Evolutionary conservation across 371 early-diverging fungal species (phyloP), one percentile per base, ranked within the genome.

Genomic region (Phascolomyces articulosus): DNA sequence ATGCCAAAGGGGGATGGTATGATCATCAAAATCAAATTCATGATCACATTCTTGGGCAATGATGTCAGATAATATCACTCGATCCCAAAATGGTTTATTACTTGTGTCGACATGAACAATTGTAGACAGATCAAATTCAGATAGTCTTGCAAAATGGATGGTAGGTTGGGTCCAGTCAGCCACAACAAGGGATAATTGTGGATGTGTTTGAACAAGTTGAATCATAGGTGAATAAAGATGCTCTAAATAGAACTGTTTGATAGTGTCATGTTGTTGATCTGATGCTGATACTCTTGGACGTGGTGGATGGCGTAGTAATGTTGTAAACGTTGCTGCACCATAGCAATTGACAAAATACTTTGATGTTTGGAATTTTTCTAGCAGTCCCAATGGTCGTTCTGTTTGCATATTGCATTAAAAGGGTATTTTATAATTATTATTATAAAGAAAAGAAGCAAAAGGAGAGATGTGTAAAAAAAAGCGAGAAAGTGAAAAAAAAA

Each of bases 301-400:
- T 21, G 55, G 27, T 4, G 57, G 51, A 60, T 73, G 69, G 3
- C 58, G 34, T 15, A 79, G 40, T 28, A 64, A 34, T 15, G 60
- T 67, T 10, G 76, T 62, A 29, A 69, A 16, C 15, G 26, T 63
- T 40, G 74, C 69, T 15, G 61, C 72, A 2, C 79, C 79, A 62
- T 79, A 79, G 1, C 65, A 60, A 4, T 67, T 29, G 1, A 60
- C 58, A 6, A 79, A 40, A 1, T 68, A 63, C 20, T 76, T 76
- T 26, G 77, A 72, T 4, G 67, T 23, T 47, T 79, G 79, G 48
- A 70, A 79, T 34, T 79, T 79, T 55, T 79, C 77, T 6, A 79
- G 53, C 1, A 72, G 9, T 3, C 79, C 77, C 1, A 79, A 60
- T 20, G 23, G 55, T 56, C 63, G 40, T 26, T 21, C 34, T 9